Percentiles rank a stretch among this genome's conserved stretches.
Evolutionary conservation across 176 grass and related monocot species (phyloP).

Genomic region (Eragrostis curvula): DNA sequence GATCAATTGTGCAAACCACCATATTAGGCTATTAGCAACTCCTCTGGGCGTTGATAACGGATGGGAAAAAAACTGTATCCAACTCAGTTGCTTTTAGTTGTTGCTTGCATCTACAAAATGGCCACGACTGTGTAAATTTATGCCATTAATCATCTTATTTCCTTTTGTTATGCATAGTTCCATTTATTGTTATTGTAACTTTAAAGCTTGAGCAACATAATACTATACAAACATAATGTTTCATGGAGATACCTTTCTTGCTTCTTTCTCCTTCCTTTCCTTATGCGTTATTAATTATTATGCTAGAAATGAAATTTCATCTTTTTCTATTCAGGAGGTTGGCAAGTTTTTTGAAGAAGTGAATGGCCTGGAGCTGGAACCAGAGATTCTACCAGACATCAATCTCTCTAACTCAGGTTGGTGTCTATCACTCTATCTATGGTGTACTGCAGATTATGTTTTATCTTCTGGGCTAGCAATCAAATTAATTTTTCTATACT

Average conservation of each 20-base stretch:
- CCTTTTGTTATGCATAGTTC: conserved; percentile 13
- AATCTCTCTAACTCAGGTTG: conserved; percentile 47
- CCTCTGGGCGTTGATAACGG: not conserved
- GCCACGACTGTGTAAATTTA: not conserved
- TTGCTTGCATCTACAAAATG: not conserved
- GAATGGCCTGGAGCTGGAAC: conserved; percentile 48
- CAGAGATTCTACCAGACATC: conserved; percentile 47
- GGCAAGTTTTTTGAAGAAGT: conserved; percentile 36
- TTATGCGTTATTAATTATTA: not conserved
- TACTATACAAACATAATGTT: not conserved
- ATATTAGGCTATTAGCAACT: not conserved
- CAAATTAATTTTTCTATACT: not conserved
- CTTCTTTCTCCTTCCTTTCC: not conserved
- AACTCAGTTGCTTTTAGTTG: not conserved
- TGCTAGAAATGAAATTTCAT: not conserved
- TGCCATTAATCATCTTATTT: not conserved
- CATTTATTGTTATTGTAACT: not conserved
- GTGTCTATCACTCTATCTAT: conserved; percentile 9
- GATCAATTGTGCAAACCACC: not conserved
- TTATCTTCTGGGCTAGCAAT: not conserved
- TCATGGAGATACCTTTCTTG: not conserved
- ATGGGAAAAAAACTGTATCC: not conserved
- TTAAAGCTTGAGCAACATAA: not conserved
- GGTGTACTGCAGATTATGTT: not conserved
- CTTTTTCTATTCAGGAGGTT: conserved; percentile 36